Base-by-base conservation (phyloP, 345 rosid species). In the Pelargonium nanum region DNA sequence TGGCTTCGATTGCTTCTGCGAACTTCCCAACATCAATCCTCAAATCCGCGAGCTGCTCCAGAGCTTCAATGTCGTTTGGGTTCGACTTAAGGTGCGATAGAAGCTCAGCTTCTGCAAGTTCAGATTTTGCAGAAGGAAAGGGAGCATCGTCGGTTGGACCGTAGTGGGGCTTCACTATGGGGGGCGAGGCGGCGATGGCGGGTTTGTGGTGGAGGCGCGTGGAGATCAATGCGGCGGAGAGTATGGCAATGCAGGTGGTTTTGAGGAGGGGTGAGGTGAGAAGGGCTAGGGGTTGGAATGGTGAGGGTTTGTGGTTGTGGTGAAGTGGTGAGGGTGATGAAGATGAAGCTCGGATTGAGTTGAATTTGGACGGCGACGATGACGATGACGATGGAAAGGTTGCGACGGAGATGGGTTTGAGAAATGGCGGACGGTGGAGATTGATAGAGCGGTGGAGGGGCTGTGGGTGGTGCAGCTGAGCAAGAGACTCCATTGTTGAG, bases 131-230 rank as follows among this genome's bases (percentile, higher is more conserved):
- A n/a, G n/a, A n/a, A n/a, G n/a, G n/a, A n/a, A n/a, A n/a, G n/a
- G n/a, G n/a, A n/a, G n/a, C n/a, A n/a, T n/a, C n/a, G n/a, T n/a
- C n/a, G n/a, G n/a, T n/a, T n/a, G n/a, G n/a, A n/a, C n/a, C n/a
- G n/a, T n/a, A n/a, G n/a, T n/a, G n/a, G n/a, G n/a, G n/a, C n/a
- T n/a, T n/a, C n/a, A n/a, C n/a, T n/a, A n/a, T n/a, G n/a, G n/a
- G n/a, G n/a, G n/a, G n/a, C n/a, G n/a, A n/a, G 55, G 78, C 63
- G 5, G 97, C 97, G 54, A 84, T 63, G 17, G 85, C 87, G 0
- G 86, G 78, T 58, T 71, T 85, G 65, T 26, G 64, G 19, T 77
- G 80, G 68, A 82, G 74, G 19, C 81, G 83, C 45, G 63, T 59
- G 62, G 84, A 62, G 79, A 85, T 63, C 5, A 91, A 59, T 0